Evolutionary conservation across 345 rosid genomes (phyloP).

Genomic region (Draba incana): DNA sequence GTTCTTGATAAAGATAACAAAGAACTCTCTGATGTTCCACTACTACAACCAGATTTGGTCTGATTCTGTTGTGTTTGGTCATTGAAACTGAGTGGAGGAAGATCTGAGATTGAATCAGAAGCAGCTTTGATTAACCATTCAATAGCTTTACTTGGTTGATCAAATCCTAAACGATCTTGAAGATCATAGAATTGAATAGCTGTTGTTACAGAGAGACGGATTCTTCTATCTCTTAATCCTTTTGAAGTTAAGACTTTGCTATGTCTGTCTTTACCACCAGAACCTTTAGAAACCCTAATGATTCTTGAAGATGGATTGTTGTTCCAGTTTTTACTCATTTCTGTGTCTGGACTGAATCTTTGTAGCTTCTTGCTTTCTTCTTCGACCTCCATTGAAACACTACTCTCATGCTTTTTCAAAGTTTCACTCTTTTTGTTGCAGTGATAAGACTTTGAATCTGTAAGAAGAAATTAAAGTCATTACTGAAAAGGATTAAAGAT

Average conservation of each 20-base stretch:
- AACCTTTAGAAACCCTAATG: constrained; percentile 91
- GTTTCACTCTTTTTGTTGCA: constrained; percentile 43
- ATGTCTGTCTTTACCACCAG: constrained; percentile 96
- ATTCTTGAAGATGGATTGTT: constrained; percentile 81
- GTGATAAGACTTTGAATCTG: constrained; percentile 33
- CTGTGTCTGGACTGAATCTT: constrained; percentile 43
- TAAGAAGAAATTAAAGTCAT: constrained; percentile 37
- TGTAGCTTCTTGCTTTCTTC: constrained; percentile 52
- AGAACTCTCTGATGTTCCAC: constrained; percentile 91
- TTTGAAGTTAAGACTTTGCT: constrained; percentile 94
- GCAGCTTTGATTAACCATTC: constrained; percentile 94
- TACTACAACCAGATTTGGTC: constrained; percentile 77
- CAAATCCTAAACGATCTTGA: constrained; percentile 88
- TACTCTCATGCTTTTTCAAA: constrained; percentile 68
- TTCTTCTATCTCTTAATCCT: constrained; percentile 85
- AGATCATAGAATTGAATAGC: constrained; percentile 94
- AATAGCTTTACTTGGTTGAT: constrained; percentile 97
- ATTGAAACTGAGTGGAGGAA: constrained; percentile 58
- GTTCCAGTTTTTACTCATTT: constrained; percentile 51
- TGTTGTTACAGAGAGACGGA: constrained; percentile 79
- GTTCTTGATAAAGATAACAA: constrained; percentile 73
- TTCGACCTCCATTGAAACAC: constrained; percentile 76
- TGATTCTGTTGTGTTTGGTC: constrained; percentile 49
- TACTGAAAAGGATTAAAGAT: background rate
- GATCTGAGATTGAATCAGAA: constrained; percentile 76